phyloP scores from a whole-genome alignment of 305 asterid genomes.

The Nicotiana rustica region DNA sequence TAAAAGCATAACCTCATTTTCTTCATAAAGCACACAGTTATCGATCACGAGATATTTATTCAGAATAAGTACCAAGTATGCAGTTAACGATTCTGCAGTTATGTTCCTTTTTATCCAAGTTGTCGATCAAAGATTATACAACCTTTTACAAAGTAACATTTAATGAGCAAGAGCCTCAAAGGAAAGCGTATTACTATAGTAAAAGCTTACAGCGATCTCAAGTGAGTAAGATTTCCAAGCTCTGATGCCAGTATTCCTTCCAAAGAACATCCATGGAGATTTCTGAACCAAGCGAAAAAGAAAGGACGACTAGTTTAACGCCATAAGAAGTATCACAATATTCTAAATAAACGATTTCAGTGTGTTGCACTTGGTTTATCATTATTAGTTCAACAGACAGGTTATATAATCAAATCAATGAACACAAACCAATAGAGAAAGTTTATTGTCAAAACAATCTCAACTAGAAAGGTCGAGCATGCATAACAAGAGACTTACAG shows the following conservation, averaged over 20 bases:
- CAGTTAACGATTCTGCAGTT: too few species aligned
- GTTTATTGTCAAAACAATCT: background rate
- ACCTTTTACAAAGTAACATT: background rate
- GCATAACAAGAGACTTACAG: slow-evolving; percentile 62
- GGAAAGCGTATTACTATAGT: slow-evolving; percentile 9
- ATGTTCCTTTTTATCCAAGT: too few species aligned
- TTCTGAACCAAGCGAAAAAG: slow-evolving; percentile 49
- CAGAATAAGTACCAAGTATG: too few species aligned
- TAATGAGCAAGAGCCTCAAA: background rate
- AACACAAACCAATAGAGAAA: background rate
- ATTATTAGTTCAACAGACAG: background rate
- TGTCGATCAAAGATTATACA: background rate
- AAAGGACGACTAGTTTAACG: background rate
- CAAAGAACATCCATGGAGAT: slow-evolving; percentile 73
- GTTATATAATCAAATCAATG: background rate
- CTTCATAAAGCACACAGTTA: too few species aligned
- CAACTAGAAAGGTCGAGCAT: background rate
- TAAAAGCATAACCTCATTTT: too few species aligned
- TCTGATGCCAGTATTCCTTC: slow-evolving; percentile 79
- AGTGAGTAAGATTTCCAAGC: slow-evolving; percentile 73
- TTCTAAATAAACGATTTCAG: background rate
- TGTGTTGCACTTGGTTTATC: background rate
- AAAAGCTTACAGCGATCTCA: slow-evolving; percentile 78
- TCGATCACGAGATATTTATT: too few species aligned
- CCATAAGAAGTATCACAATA: background rate